Percentiles rank a stretch among this genome's conserved stretches.
phyloP scores from a whole-genome alignment of 2,329 filamentous ascomycete genomes.

The Chrysoporthe deuterocubensis region DNA sequence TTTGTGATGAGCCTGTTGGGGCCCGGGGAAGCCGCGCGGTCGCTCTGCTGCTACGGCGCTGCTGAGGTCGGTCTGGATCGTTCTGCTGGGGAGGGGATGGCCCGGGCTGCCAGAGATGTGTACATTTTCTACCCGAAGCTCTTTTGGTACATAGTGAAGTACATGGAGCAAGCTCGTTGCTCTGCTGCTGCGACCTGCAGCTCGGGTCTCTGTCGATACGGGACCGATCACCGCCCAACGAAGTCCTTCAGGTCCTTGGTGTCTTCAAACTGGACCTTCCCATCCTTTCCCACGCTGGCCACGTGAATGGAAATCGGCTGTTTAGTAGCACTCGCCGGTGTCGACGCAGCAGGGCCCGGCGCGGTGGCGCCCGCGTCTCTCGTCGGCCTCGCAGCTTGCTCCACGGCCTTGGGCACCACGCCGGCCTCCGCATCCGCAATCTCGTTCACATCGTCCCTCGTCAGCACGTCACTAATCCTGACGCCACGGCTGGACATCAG shows the following conservation, averaged over 20 bases:
- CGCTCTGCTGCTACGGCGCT: not conserved
- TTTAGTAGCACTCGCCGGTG: slow-evolving; percentile 38
- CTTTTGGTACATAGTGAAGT: slow-evolving; percentile 22
- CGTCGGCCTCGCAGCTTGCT: slow-evolving; percentile 46
- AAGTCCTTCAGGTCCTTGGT: slow-evolving; percentile 62
- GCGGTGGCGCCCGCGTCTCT: slow-evolving; percentile 28
- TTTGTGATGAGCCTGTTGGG: not conserved
- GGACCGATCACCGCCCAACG: slow-evolving; percentile 43
- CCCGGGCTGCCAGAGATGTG: not conserved
- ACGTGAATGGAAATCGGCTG: slow-evolving; percentile 55
- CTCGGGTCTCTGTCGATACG: not conserved
- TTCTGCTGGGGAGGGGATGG: not conserved
- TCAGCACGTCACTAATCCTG: slow-evolving; percentile 77
- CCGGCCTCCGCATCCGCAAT: slow-evolving; percentile 83
- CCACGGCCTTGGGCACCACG: slow-evolving; percentile 63
- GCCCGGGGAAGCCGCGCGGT: not conserved
- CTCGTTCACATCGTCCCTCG: slow-evolving; percentile 81
- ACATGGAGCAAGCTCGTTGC: slow-evolving; percentile 1
- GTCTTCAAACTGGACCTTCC: slow-evolving; percentile 69
- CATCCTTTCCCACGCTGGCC: slow-evolving; percentile 61
- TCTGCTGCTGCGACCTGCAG: not conserved
- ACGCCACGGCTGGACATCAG: slow-evolving; percentile 87
- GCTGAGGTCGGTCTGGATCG: not conserved
- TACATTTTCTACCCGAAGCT: not conserved
- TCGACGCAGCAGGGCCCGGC: slow-evolving; percentile 30